These are phyloP conservation scores for Torulaspora pretoriensis DNA, from an alignment of 1,139 yeast species.

Conservation along the genomic window DNA sequence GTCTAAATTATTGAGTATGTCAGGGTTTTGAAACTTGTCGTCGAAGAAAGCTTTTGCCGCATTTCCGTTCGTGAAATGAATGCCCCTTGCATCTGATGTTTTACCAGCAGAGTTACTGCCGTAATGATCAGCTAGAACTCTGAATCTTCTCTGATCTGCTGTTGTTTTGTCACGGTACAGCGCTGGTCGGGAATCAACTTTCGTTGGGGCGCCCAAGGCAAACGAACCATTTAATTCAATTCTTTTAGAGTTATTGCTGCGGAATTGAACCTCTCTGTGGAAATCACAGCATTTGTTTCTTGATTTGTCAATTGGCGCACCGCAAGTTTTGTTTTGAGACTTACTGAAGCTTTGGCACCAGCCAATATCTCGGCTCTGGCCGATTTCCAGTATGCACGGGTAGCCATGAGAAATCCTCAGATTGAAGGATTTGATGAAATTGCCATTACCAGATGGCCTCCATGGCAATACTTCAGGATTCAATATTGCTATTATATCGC, in stretches of 20 bases:
- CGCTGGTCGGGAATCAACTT: conserved; percentile 40
- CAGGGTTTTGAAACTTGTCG: conserved; percentile 48
- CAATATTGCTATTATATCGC: conserved; percentile 68
- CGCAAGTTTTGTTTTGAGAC: conserved; percentile 51
- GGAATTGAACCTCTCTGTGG: conserved; percentile 60
- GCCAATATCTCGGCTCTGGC: conserved; percentile 65
- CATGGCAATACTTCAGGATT: conserved; percentile 62
- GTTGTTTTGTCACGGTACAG: conserved; percentile 30
- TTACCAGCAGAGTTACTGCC: conserved; percentile 23
- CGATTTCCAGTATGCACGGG: conserved; percentile 64
- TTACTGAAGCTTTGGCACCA: conserved; percentile 50
- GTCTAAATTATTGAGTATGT: conserved; percentile 38
- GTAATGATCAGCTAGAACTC: conserved; percentile 32
- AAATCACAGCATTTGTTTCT: conserved; percentile 60
- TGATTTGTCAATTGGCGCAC: conserved; percentile 52
- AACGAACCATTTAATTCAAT: conserved; percentile 70
- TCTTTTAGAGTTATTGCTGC: conserved; percentile 53
- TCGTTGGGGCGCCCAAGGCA: conserved; percentile 43
- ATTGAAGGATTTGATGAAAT: conserved; percentile 48
- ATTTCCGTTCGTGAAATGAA: conserved; percentile 39
- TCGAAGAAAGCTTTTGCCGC: conserved; percentile 48
- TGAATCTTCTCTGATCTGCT: conserved; percentile 33
- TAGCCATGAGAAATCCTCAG: conserved; percentile 51
- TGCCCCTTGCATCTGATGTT: conserved; percentile 21
- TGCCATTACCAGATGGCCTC: conserved; percentile 30